Percentiles rank a stretch among this genome's conserved stretches.
phyloP scores from a whole-genome alignment of 768 basidiomycete species.

The Boletellus emodensis region DNA sequence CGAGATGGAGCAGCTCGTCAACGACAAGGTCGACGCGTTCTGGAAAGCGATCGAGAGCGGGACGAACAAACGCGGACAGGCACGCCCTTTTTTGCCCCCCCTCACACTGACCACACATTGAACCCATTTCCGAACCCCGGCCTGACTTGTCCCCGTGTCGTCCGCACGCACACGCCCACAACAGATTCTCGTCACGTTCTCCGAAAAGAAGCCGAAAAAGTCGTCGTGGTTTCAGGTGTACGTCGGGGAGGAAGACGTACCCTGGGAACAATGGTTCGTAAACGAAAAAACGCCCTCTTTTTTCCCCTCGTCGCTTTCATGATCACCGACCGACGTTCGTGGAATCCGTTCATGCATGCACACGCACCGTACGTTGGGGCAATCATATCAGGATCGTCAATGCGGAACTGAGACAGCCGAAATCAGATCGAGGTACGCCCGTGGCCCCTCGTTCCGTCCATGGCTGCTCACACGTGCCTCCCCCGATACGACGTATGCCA shows the following conservation, averaged over 20 bases:
- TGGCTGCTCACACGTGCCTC: too few species aligned
- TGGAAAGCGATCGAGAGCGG: slow-evolving; percentile 73
- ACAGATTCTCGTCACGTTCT: slow-evolving; percentile 66
- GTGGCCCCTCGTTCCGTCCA: too few species aligned
- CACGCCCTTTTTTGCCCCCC: slow-evolving; percentile 19
- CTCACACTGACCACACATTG: too few species aligned
- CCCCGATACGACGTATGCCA: slow-evolving; percentile 7
- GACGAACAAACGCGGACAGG: slow-evolving; percentile 65
- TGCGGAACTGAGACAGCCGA: slow-evolving; percentile 72
- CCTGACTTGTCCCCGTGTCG: neutral
- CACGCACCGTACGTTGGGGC: too few species aligned
- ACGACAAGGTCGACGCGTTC: slow-evolving; percentile 73
- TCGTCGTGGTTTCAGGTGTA: slow-evolving; percentile 74
- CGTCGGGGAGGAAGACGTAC: slow-evolving; percentile 73
- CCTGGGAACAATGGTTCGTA: slow-evolving; percentile 80
- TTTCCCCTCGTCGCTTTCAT: too few species aligned
- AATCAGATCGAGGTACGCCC: slow-evolving; percentile 52
- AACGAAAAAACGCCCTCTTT: too few species aligned
- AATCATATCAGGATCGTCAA: slow-evolving; percentile 63
- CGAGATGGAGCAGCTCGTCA: slow-evolving; percentile 65
- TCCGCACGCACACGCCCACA: neutral
- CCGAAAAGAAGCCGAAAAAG: slow-evolving; percentile 74
- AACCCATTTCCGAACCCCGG: too few species aligned
- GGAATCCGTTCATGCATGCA: too few species aligned
- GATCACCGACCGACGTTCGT: too few species aligned